These are phyloP conservation scores for Huiozyma sinensis DNA, from an alignment of 805 yeast genomes.

Conservation along the genomic window DNA sequence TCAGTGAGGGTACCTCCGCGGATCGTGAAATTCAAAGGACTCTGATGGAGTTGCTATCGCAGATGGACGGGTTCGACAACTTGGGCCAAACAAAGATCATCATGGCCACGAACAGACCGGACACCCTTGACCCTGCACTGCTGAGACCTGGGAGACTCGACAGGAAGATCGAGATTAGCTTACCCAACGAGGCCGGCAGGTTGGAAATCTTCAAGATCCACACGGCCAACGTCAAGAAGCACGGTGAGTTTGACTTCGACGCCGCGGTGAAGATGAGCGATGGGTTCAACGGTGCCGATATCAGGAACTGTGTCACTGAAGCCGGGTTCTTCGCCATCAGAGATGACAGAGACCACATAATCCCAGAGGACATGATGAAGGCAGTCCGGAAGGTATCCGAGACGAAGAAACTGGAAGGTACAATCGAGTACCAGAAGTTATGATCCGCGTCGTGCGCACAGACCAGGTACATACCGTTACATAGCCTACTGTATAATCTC, in stretches of 20 bases:
- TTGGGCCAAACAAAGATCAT: conserved; percentile 94
- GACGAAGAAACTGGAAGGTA: conserved; percentile 93
- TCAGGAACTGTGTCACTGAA: conserved; percentile 93
- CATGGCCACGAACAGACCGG: conserved; percentile 99
- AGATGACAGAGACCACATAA: conserved; percentile 90
- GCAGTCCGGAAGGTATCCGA: conserved; percentile 97
- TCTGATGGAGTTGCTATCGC: conserved; percentile 90
- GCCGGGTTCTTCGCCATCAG: conserved; percentile 97
- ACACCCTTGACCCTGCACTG: conserved; percentile 93
- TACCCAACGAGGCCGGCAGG: conserved; percentile 94
- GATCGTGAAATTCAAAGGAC: conserved; percentile 98
- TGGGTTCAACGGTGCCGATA: conserved; percentile 98
- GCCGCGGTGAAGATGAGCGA: conserved; percentile 97
- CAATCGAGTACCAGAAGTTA: conserved; percentile 80
- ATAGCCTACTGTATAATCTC: no score
- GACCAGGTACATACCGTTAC: no score
- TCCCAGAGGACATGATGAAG: conserved; percentile 91
- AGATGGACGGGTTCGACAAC: conserved; percentile 97
- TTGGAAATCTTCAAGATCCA: conserved; percentile 91
- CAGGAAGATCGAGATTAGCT: conserved; percentile 87
- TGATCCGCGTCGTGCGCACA: neutral
- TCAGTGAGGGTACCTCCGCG: conserved; percentile 95
- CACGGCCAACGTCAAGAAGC: conserved; percentile 70
- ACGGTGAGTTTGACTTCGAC: conserved; percentile 94
- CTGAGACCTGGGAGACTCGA: conserved; percentile 96